Evolutionary conservation across 169 alveolate species (phyloP), one percentile per base, ranked within the genome.

Genomic region (Plasmodium gaboni): DNA sequence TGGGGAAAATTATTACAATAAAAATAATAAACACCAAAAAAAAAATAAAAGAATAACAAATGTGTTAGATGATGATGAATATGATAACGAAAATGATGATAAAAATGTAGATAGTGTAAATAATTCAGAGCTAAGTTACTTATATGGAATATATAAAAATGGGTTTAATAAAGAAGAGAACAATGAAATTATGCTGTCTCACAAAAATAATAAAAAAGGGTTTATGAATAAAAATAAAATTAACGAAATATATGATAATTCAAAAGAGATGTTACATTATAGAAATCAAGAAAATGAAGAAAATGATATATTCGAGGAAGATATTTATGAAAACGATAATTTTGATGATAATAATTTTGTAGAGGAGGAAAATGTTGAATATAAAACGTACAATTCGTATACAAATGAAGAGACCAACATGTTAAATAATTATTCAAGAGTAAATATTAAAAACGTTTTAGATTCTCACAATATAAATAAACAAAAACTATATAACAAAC

Each of bases 341-440:
- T 78, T 78, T 78, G 74, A 78, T n/a, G 89, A 78, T 32, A 60
- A 48, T 50, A 53, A 67, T 48, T 78, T 78, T 64, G 89, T 78
- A 17, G 89, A 78, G 38, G 89, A 78, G 7, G 89, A 78, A 50
- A 50, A 64, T 51, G 46, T 78, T 55, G 89, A 78, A 51, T 78
- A 78, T 70, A 78, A 46, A 53, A 78, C 78, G 17, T 78, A 78
- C 53, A 65, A 65, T 78, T 78, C 89, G n/a, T 78, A 26, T 42
- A 51, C 89, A 60, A 78, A 78, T 15, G 32, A 68, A 51, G 74
- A 57, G 8, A 9, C 51, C 6, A 78, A 65, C 48, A 24, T 78
- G 61, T 65, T 78, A 26, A 32, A 55, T 78, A 64, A 64, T 42
- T 78, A 78, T 44, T 65, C 67, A 50, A 55, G 48, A 22, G 65